These are phyloP conservation scores for Penicillium lagena DNA, from an alignment of 495 filamentous ascomycete species.

Conservation along the genomic window DNA sequence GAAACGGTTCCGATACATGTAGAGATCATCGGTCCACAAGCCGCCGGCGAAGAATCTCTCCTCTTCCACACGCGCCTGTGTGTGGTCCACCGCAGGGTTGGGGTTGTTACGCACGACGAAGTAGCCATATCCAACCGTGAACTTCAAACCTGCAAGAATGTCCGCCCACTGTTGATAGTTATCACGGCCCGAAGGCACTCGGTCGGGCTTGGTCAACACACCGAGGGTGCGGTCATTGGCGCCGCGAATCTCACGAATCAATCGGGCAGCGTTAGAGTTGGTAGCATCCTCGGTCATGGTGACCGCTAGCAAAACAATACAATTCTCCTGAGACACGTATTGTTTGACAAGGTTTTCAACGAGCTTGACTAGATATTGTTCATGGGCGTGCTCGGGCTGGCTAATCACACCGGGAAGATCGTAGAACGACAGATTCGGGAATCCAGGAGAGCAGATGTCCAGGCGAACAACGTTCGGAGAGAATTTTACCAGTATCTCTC, in stretches of 20 bases:
- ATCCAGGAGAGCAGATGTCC: constrained; percentile 61
- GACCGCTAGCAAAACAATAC: constrained; percentile 67
- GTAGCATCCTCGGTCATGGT: constrained; percentile 70
- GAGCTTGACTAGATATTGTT: constrained; percentile 57
- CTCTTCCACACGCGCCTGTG: constrained; percentile 50
- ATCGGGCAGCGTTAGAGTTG: constrained; percentile 59
- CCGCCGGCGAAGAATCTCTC: constrained; percentile 47
- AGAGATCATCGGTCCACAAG: constrained; percentile 43
- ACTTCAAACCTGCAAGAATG: constrained; percentile 49
- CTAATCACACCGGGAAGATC: constrained; percentile 78
- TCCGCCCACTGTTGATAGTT: constrained; percentile 46
- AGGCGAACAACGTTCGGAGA: constrained; percentile 71
- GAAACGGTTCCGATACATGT: constrained; percentile 42
- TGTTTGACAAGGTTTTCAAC: constrained; percentile 61
- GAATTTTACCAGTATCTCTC: constrained; percentile 50
- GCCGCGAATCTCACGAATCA: constrained; percentile 49
- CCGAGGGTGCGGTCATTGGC: constrained; percentile 62
- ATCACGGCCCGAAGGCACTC: constrained; percentile 39
- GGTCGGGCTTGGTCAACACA: constrained; percentile 76
- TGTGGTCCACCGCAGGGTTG: constrained; percentile 41
- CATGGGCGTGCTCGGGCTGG: constrained; percentile 51
- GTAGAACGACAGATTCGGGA: constrained; percentile 70
- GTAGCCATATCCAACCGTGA: constrained; percentile 56
- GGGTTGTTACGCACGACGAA: constrained; percentile 60
- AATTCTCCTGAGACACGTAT: constrained; percentile 57